Base-by-base conservation (phyloP, 169 alveolate genomes). In the Babesia gibsoni region DNA sequence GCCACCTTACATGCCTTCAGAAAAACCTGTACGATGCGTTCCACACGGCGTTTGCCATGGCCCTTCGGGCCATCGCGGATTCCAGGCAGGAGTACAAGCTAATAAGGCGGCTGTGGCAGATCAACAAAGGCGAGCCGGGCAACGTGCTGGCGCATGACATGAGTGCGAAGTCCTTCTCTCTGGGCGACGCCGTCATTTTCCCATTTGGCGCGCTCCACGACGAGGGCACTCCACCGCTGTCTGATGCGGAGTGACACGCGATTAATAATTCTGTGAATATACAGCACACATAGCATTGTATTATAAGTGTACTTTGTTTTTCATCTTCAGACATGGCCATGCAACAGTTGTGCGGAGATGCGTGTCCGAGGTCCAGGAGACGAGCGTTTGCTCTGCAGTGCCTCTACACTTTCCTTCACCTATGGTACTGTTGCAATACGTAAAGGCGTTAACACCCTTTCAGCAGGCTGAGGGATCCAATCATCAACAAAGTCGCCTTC, bases 401-500 rank as follows among this genome's bases (percentile, higher is more conserved):
- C 50, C 37, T 59, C 23, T 59, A 42, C 57, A 57, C 49, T 18
- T 59, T 54, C 25, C 39, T 65, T 0, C 30, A 49, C n/a, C 53
- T 50, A 8, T 65, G 66, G 58, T 73, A 48, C 18, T 59, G 61
- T 16, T n/a, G 20, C 72, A 63, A 37, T 16, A 4, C 45, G 3
- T 23, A n/a, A 5, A 52, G 8, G 23, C 30, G 29, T 16, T 25
- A 23, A 16, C 32, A 25, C 23, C n/a, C 14, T 16, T 50, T 20
- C 29, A 80, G 88, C 82, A 74, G 83, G 7, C 67, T 80, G 20
- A 68, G 70, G 67, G 56, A 84, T 22, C 36, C 53, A 23, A 56
- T 90, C 5, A 82, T 83, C 6, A 84, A 82, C 41, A 63, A 78
- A 22, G 22, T 84, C 27, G 90, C 94, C n/a, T 90, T 88, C 67